A percentile compares a stretch with the other conserved stretches of the same genome.
These are phyloP conservation scores for Fusarium sp. DNA, from an alignment of 2,329 filamentous ascomycete species.

Conservation along the genomic window DNA sequence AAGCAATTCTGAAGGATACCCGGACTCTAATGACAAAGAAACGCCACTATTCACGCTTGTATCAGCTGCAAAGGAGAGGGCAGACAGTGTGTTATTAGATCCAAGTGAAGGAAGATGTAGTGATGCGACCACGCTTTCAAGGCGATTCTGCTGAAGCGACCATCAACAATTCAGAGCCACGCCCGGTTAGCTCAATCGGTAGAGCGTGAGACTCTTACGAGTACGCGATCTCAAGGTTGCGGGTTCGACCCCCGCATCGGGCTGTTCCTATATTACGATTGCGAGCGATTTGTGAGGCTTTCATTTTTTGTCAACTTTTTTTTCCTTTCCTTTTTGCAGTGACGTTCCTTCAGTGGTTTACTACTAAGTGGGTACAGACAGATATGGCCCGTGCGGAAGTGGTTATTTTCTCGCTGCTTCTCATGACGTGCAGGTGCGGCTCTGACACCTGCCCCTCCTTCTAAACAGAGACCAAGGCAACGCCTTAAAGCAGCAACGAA, in stretches of 20 bases:
- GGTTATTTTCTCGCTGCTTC: not conserved
- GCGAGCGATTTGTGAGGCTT: conserved; percentile 25
- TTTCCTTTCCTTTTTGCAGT: not conserved
- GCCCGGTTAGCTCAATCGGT: conserved; percentile 54
- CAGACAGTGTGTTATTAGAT: not conserved
- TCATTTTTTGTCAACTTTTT: conserved; percentile 6
- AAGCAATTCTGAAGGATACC: conserved; percentile 34
- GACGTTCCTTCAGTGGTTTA: not conserved
- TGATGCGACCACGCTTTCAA: not conserved
- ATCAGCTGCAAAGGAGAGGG: not conserved
- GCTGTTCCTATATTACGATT: conserved; percentile 51
- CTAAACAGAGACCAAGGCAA: not conserved
- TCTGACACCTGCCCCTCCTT: conserved; percentile 21
- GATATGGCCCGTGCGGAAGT: conserved; percentile 9
- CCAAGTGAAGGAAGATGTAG: not conserved
- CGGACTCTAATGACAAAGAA: conserved; percentile 32
- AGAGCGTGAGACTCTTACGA: conserved; percentile 76
- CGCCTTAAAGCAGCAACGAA: conserved; percentile 40
- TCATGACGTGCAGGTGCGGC: conserved; percentile 18
- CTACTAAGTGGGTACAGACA: not conserved
- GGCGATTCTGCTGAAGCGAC: not conserved
- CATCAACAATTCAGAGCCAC: conserved; percentile 40
- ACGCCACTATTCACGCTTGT: conserved; percentile 13
- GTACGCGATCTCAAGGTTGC: conserved; percentile 63
- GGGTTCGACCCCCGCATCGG: conserved; percentile 63